Evolutionary conservation across 805 yeast species (phyloP).

Genomic region (Nakazawaea pomicola): DNA sequence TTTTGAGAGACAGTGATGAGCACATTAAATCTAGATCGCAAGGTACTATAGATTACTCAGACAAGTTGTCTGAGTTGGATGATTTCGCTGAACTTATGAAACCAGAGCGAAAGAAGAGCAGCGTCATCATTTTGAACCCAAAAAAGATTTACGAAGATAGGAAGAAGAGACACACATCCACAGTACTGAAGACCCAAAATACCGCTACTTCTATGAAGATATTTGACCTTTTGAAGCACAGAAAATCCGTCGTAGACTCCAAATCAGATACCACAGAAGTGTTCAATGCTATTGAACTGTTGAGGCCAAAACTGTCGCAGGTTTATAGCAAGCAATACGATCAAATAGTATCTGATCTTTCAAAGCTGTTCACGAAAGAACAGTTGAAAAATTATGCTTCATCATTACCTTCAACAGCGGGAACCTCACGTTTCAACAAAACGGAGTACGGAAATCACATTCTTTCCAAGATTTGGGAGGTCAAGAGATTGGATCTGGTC

Average conservation of each 20-base stretch:
- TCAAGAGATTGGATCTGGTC: constrained; percentile 6
- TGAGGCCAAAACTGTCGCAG: not conserved
- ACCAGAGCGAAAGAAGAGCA: too few species aligned
- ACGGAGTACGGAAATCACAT: constrained; percentile 2
- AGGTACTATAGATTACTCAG: too few species aligned
- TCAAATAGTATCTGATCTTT: not conserved
- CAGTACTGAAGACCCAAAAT: too few species aligned
- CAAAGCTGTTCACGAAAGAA: constrained; percentile 4
- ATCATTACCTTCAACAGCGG: not conserved
- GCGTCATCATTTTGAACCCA: constrained; percentile 6
- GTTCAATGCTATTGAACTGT: not conserved
- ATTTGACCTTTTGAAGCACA: not conserved
- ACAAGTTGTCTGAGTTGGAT: too few species aligned
- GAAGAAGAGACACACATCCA: not conserved
- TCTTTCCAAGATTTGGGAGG: constrained; percentile 5
- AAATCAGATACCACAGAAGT: constrained; percentile 1
- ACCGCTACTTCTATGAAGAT: too few species aligned
- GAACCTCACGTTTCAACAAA: not conserved
- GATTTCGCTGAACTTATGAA: too few species aligned
- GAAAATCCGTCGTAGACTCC: not conserved
- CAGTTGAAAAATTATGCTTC: constrained; percentile 3
- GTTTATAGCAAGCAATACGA: constrained; percentile 5
- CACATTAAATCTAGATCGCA: too few species aligned
- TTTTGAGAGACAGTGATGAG: too few species aligned
- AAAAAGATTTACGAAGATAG: constrained; percentile 1